Conservation (phyloP, 352 stramenopile species). For the Phytophthora ohioensis region DNA sequence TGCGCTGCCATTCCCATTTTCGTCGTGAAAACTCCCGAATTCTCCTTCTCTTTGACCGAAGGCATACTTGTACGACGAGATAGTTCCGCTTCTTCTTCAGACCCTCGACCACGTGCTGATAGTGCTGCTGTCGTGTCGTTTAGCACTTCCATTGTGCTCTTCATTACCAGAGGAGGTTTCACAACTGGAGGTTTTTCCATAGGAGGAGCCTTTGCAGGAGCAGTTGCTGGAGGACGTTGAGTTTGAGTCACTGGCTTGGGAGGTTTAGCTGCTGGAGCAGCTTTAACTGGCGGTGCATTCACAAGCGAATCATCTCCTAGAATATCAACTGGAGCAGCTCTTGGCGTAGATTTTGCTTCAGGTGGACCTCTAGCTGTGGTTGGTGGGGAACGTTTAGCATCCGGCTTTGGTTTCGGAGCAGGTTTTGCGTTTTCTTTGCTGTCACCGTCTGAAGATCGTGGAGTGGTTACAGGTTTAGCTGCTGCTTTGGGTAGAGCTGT, state of each 20-base stretch:
- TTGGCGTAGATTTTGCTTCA: conserved; percentile 43
- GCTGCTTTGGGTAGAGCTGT: conserved; percentile 30
- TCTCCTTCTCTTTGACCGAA: conserved; percentile 17
- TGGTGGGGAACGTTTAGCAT: conserved; percentile 42
- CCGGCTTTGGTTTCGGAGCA: conserved; percentile 27
- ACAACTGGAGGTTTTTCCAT: conserved; percentile 34
- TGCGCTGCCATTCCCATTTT: conserved; percentile 62
- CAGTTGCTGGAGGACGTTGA: conserved; percentile 18
- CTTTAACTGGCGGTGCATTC: conserved; percentile 11
- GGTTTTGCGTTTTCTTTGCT: conserved; percentile 26
- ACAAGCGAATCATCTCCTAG: conserved; percentile 39
- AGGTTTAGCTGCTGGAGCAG: conserved; percentile 28
- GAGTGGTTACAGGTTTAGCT: conserved; percentile 25
- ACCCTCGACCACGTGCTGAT: conserved; percentile 37
- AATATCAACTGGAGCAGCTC: conserved; percentile 53
- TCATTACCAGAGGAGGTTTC: conserved; percentile 52
- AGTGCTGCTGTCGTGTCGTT: conserved; percentile 63
- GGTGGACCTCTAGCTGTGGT: conserved; percentile 24
- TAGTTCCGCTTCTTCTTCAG: conserved; percentile 29
- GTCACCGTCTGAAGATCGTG: conserved; percentile 27
- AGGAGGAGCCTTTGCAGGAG: conserved; percentile 21
- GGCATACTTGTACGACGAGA: conserved; percentile 27
- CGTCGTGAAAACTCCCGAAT: conserved; percentile 37
- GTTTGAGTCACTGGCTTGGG: conserved; percentile 24
- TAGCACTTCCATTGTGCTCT: conserved; percentile 78